Percentiles rank a stretch among this genome's conserved stretches.
These are phyloP conservation scores for Galerina marginata DNA, from an alignment of 768 basidiomycete species.

Conservation along the genomic window DNA sequence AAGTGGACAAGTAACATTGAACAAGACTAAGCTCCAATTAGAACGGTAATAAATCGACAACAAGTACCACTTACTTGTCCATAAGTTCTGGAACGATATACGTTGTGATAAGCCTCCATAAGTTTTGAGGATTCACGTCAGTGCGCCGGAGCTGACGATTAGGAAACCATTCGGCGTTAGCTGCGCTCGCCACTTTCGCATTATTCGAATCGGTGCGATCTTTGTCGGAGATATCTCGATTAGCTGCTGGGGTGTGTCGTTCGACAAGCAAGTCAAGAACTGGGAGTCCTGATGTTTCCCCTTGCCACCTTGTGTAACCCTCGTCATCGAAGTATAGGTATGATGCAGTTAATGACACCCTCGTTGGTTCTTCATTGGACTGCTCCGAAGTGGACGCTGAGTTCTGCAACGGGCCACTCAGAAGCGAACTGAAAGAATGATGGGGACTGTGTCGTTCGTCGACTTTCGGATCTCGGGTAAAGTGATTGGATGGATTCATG, in stretches of 20 bases:
- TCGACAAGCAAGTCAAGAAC: slow-evolving; percentile 85
- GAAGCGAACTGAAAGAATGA: slow-evolving; percentile 44
- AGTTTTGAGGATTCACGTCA: slow-evolving; percentile 83
- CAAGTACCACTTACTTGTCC: slow-evolving; percentile 71
- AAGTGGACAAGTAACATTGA: slow-evolving; percentile 87
- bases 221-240: slow-evolving; percentile 30
- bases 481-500: slow-evolving; percentile 82
- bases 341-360: slow-evolving; percentile 72
- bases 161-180: slow-evolving; percentile 76
- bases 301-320: slow-evolving; percentile 89
- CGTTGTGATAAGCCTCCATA: slow-evolving; percentile 88
- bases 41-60: slow-evolving; percentile 14
- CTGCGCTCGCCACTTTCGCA: slow-evolving; percentile 36
- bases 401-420: slow-evolving; percentile 39
- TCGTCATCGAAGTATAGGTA: slow-evolving; percentile 90
- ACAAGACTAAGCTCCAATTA: slow-evolving; percentile 56
- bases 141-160: slow-evolving; percentile 75
- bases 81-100: slow-evolving; percentile 89
- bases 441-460: slow-evolving; percentile 53
- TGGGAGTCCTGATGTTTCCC: slow-evolving; percentile 91
- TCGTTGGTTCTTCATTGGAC: slow-evolving; percentile 53
- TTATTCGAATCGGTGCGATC: slow-evolving; percentile 29
- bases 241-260: slow-evolving; percentile 52
- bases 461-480: slow-evolving; percentile 52
- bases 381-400: slow-evolving; percentile 41